These are phyloP conservation scores for Cerrena zonata DNA, from an alignment of 1,284 basidiomycete species.

Conservation along the genomic window DNA sequence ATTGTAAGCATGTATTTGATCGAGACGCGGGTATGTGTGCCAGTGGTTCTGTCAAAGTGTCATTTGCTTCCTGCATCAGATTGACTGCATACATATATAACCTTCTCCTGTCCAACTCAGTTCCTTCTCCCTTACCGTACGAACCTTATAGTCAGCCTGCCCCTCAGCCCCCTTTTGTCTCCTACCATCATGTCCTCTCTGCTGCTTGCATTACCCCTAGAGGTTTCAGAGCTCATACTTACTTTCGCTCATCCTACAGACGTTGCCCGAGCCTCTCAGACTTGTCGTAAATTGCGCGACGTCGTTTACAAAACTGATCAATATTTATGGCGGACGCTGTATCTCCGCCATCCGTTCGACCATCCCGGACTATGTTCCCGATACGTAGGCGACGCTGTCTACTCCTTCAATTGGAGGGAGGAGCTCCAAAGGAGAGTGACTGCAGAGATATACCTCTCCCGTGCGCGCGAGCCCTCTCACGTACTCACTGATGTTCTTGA, in stretches of 20 bases:
- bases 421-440: slow-evolving; percentile 28
- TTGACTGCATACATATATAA: not conserved
- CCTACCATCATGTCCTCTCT: slow-evolving; percentile 1
- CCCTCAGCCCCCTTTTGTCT: not conserved
- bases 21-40: not conserved
- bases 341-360: slow-evolving; percentile 52
- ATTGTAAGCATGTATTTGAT: not conserved
- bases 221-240: slow-evolving; percentile 53
- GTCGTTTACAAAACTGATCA: slow-evolving; percentile 45
- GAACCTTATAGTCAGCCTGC: not conserved
- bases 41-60: no score
- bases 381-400: not conserved
- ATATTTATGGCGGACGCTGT: slow-evolving; percentile 61
- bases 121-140: not conserved
- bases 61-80: not conserved
- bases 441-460: slow-evolving; percentile 22
- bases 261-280: slow-evolving; percentile 49
- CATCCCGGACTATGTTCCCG: slow-evolving; percentile 35
- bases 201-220: slow-evolving; percentile 39
- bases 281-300: slow-evolving; percentile 40
- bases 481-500: slow-evolving; percentile 32
- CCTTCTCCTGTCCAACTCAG: not conserved
- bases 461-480: not conserved
- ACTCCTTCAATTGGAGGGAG: slow-evolving; percentile 24
- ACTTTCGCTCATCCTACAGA: slow-evolving; percentile 48